phyloP scores from a whole-genome alignment of 75 land plant species.

The Picea sitchensis region DNA sequence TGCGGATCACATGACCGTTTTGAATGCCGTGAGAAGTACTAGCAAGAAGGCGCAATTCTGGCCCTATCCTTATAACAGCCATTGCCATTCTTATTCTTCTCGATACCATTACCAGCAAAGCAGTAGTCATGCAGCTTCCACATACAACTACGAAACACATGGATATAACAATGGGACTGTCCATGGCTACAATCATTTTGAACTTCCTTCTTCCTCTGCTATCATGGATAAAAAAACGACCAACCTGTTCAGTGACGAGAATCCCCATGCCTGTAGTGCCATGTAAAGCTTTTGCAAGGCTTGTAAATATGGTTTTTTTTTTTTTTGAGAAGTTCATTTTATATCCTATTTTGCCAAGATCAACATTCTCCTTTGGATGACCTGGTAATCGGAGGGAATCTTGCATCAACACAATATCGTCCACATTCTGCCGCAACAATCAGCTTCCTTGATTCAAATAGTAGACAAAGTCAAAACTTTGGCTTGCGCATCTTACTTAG shows the following conservation, averaged over 20 bases:
- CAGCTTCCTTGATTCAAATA: no score
- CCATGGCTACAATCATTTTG: background rate
- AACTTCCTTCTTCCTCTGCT: background rate
- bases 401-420: no score
- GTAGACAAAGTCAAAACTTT: no score
- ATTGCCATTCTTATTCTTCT: background rate
- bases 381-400: no score
- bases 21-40: slow-evolving; percentile 19
- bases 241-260: background rate
- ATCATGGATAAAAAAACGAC: background rate
- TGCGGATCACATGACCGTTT: slow-evolving; percentile 16
- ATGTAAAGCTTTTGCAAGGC: background rate
- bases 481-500: no score
- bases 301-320: no score
- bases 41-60: slow-evolving; percentile 30
- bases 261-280: background rate
- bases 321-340: no score
- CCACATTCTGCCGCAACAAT: no score
- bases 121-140: background rate
- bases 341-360: no score
- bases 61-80: slow-evolving; percentile 7
- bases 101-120: background rate
- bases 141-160: background rate
- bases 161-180: background rate
- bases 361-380: no score